Base-by-base conservation (phyloP, 2,329 filamentous ascomycete species). In the Colletotrichum caudatum region DNA sequence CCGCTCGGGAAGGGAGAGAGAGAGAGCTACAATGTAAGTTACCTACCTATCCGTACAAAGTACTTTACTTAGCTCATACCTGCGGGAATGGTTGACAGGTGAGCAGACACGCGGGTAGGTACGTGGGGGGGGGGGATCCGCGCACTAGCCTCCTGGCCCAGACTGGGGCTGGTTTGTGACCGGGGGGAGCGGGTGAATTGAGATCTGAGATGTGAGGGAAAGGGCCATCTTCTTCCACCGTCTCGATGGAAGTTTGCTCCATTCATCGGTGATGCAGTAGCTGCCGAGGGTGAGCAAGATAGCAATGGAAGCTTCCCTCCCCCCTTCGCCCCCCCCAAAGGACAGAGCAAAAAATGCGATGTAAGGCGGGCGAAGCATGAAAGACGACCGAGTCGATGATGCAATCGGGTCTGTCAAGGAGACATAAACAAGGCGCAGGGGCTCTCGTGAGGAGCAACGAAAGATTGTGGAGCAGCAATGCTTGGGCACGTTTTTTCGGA, bases 201-300 rank as follows among this genome's bases (percentile, higher is more conserved):
- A 41, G 33, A 63, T 59, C 50, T 62, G 63, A 66, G 37, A 61
- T 70, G 20, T 50, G 54, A 65, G 37, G 44, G 46, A 39, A 33
- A 37, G 53, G 20, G 11, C 9, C 6, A 12, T 35, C n/a, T 7
- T 14, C n/a, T 14, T 12, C 7, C 14, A 51, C 16, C 12, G 35
- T 23, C 35, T 41, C 14, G n/a, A 58, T 58, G n/a, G 37, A 23
- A 37, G 29, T 8, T 53, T 20, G 33, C 46, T n/a, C 4, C 3
- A 51, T 20, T 39, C 3, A 51, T 20, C 29, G 5, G 9, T 12
- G 23, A 23, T 33, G n/a, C 26, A 33, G 18, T 9, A 20, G 18
- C 18, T 44, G 20, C 48, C 16, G 50, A 23, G n/a, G 6, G 20
- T 8, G 33, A 20, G 48, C 7, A 46, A 2, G n/a, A 53, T 9